A percentile compares a stretch with the other conserved stretches of the same genome.
phyloP scores from a whole-genome alignment of 176 grass and related monocot species.

The Rhynchospora breviuscula region DNA sequence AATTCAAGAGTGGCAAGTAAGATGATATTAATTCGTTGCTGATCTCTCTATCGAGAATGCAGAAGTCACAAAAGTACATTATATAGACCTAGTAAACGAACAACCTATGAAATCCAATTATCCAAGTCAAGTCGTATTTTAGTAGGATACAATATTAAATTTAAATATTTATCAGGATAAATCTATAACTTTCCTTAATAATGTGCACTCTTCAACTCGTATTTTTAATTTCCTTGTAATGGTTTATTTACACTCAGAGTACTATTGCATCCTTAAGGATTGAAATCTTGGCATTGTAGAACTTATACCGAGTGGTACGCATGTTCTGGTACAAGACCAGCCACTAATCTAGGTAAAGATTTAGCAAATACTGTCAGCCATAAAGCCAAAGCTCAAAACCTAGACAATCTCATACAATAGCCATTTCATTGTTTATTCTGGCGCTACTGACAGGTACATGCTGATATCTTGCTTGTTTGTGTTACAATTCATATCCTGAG shows the following conservation, averaged over 20 bases:
- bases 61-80: background rate
- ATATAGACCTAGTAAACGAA: background rate
- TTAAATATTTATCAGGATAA: background rate
- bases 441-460: background rate
- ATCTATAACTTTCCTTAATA: background rate
- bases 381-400: background rate
- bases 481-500: background rate
- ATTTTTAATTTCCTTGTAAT: background rate
- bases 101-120: background rate
- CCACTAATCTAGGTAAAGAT: background rate
- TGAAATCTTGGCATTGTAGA: background rate
- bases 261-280: background rate
- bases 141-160: background rate
- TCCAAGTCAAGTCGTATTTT: background rate
- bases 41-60: background rate
- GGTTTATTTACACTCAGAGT: background rate
- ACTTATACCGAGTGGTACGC: background rate
- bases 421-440: background rate
- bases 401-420: background rate
- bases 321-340: background rate
- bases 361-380: background rate
- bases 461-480: background rate
- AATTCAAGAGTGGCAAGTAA: background rate
- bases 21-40: background rate
- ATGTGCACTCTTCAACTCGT: background rate